Base-by-base conservation (phyloP, 768 basidiomycete species). In the Pleurotus ostreatus region DNA sequence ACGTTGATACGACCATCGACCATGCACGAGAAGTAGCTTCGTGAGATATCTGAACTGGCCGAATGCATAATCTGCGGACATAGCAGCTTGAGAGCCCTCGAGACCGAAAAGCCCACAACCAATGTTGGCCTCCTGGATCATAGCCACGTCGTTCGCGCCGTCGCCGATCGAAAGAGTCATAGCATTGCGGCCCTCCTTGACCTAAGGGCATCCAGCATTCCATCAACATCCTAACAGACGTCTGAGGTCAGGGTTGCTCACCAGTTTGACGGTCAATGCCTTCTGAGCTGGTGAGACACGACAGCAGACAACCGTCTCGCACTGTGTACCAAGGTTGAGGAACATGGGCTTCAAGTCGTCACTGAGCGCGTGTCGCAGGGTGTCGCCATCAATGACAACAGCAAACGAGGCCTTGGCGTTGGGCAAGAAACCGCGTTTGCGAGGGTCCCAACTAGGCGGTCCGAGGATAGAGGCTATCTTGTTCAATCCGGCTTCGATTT, bases 61-160 rank as follows among this genome's bases (percentile, higher is more conserved):
- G 73, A 98, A 95, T 1, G 96, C 96, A 63, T 97, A 98, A 68
- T 98, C 96, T 5, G 96, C 96, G 4, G 94, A 97, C 95, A 98
- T 98, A 47, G 96, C 95, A 26, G 96, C 96, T 70, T 98, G 96
- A 18, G 94, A 95, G 49, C 96, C 96, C 69, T 98, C 96, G 38
- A 95, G 81, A 45, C 96, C 96, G 62, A 92, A 83, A 23, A 98
- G 75, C 18, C 96, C 96, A 65, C 94, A 92, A 2, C 96, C 96
- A 61, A 98, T 88, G 68, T 98, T 94, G n/a, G 96, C 96, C 65
- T 96, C 96, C 68, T 98, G 96, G 57, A 98, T 98, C 96, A 98
- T 98, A 5, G 95, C 94, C 20, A 98, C 96, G 66, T 98, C 96
- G 66, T 98, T 98, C 13, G 96, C 96, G 55, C 93, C 94, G 63